Evolutionary conservation across 108 stramenopile species (phyloP).

Genomic region (Pelagomonas calceolata): DNA sequence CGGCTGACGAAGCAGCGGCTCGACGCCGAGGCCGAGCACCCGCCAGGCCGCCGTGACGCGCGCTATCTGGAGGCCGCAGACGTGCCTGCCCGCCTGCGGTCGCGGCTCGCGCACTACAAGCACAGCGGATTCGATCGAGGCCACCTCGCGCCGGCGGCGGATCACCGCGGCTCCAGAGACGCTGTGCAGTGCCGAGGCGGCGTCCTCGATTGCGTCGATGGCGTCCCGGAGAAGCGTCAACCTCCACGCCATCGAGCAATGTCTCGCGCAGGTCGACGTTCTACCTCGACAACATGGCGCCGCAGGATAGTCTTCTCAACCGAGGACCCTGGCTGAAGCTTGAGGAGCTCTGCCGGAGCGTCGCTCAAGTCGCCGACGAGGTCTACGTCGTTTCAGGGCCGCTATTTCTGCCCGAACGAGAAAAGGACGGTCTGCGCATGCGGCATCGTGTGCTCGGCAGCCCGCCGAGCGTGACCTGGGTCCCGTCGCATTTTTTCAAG

Average conservation of each 20-base stretch:
- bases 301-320: slow-evolving; percentile 11
- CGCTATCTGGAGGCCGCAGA: neutral
- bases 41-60: no score
- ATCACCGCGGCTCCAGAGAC: slow-evolving; percentile 9
- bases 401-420: slow-evolving; percentile 2
- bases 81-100: neutral
- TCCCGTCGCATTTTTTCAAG: slow-evolving; percentile 25
- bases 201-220: slow-evolving; percentile 1
- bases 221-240: no score
- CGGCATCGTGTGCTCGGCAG: neutral
- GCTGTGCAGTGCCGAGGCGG: slow-evolving; percentile 6
- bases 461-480: neutral
- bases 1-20: neutral
- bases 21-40: neutral
- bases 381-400: slow-evolving; percentile 13
- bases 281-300: slow-evolving; percentile 8
- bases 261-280: no score
- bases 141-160: slow-evolving; percentile 17
- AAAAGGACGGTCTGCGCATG: neutral
- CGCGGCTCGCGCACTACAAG: neutral
- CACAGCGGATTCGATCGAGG: slow-evolving; percentile 13
- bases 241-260: no score
- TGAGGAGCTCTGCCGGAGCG: slow-evolving; percentile 6
- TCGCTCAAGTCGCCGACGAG: slow-evolving; percentile 3
- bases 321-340: slow-evolving; percentile 7